Base-by-base conservation (phyloP, 305 asterid genomes). In the Nicotiana rustica region DNA sequence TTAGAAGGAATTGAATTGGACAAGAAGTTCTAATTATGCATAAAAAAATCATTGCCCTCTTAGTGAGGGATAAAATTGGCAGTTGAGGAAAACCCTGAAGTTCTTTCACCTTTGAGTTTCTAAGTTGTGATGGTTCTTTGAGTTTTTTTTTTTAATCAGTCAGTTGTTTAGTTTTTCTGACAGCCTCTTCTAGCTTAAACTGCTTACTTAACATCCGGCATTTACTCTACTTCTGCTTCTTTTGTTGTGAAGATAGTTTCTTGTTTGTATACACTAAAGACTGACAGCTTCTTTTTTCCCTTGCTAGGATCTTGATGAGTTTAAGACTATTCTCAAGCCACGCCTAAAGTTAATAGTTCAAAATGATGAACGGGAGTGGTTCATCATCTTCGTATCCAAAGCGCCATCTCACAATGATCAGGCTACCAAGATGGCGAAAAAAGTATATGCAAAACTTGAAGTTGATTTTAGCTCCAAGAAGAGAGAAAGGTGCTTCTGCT, bases 341-440 rank as follows among this genome's bases (percentile, higher is more conserved):
- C 97, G 99, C 86, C 96, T 97, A 87, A 97, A 97, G 87, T 91
- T 92, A 81, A 95, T 97, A 66, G 94, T 97, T 89, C 99, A 97
- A 89, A 97, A 95, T 89, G 99, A 97, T 81, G 99, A 95, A 83
- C 92, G 98, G 8, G 99, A 97, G 83, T 95, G 98, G 99, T 97
- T 95, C 91, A 92, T 97, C 62, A 94, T 97, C 68, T 97, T 90
- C 84, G 97, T 97, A 81, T 93, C 98, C 60, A 97, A 91, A 93
- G 99, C 99, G 60, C 95, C 97, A 83, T 90, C 93, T 84, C 97
- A 93, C 90, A 92, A 89, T 78, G 99, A 97, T 86, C 99, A 93
- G 88, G 98, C 99, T 82, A 93, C 96, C 88, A 97, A 97, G 90
- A 92, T 92, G 98, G 97, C 98, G 9, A 97, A 97, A 88, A 97